phyloP scores from a whole-genome alignment of 805 yeast genomes.

The Saccharomycopsis olivae region DNA sequence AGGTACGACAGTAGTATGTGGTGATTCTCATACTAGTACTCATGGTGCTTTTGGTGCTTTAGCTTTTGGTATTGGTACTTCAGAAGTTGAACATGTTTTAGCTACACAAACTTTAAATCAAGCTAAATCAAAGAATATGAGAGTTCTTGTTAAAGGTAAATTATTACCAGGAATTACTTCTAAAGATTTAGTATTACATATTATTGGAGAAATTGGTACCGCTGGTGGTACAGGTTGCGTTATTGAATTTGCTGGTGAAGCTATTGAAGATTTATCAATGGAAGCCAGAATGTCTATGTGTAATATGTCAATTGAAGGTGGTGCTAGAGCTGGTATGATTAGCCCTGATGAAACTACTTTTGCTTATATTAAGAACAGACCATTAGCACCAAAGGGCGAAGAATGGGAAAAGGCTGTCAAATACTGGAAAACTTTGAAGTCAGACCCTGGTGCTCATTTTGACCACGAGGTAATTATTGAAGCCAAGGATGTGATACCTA shows the following conservation, averaged over 20 bases:
- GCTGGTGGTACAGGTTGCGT: slow-evolving; percentile 99
- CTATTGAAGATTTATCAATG: slow-evolving; percentile 82
- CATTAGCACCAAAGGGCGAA: slow-evolving; percentile 85
- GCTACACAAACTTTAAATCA: slow-evolving; percentile 97
- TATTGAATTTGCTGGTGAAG: slow-evolving; percentile 93
- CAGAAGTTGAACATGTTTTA: slow-evolving; percentile 96
- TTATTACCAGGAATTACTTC: slow-evolving; percentile 86
- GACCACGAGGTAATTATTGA: slow-evolving; percentile 75
- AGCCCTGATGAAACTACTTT: slow-evolving; percentile 88
- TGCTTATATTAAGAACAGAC: slow-evolving; percentile 84
- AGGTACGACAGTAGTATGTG: slow-evolving; percentile 98
- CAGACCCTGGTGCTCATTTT: slow-evolving; percentile 85
- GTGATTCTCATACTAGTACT: slow-evolving; percentile 97
- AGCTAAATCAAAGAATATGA: slow-evolving; percentile 93
- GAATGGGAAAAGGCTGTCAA: slow-evolving; percentile 92
- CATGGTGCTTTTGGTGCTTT: slow-evolving; percentile 98
- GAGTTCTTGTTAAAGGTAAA: slow-evolving; percentile 76
- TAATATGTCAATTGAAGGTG: slow-evolving; percentile 98
- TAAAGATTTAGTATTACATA: slow-evolving; percentile 88
- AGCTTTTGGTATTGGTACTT: slow-evolving; percentile 98
- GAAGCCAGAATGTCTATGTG: slow-evolving; percentile 99
- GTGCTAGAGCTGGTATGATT: slow-evolving; percentile 99
- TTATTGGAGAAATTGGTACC: slow-evolving; percentile 94
- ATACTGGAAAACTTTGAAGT: slow-evolving; percentile 82
- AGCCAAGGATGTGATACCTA: slow-evolving; percentile 83